phyloP scores from a whole-genome alignment of 305 asterid genomes.

The Euphrasia arctica region DNA sequence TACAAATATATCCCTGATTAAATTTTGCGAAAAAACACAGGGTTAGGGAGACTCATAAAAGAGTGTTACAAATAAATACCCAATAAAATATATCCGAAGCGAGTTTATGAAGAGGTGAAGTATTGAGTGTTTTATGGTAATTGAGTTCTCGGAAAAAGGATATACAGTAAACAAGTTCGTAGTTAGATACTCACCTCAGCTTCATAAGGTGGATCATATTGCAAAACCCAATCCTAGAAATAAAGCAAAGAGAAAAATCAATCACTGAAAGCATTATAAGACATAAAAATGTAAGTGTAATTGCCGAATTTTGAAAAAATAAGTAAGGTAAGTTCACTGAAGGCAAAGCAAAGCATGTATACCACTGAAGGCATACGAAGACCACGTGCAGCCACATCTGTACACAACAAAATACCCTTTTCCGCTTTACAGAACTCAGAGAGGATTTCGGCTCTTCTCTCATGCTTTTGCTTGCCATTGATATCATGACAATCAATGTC shows the following conservation, averaged over 20 bases:
- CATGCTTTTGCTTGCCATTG: constrained; percentile 94
- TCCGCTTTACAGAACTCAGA: constrained; percentile 74
- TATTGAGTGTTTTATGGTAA: no score
- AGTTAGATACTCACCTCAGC: constrained; percentile 43
- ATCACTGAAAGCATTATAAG: not conserved
- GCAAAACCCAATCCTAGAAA: constrained; percentile 94
- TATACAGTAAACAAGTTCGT: no score
- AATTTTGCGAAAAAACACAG: constrained; percentile 26
- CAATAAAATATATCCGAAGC: no score
- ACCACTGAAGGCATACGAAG: constrained; percentile 98
- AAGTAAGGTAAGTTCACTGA: no score
- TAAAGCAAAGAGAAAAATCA: constrained; percentile 15
- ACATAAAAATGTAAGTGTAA: not conserved
- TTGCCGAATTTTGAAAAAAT: no score
- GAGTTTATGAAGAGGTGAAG: no score
- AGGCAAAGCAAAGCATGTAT: constrained; percentile 20
- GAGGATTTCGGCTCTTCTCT: constrained; percentile 75
- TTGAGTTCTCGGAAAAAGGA: no score
- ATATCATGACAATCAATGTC: constrained; percentile 68
- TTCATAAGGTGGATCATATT: constrained; percentile 58
- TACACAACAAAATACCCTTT: constrained; percentile 84
- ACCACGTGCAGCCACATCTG: constrained; percentile 99
- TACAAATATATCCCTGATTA: constrained; percentile 12
- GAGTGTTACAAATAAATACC: not conserved
- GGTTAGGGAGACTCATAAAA: constrained; percentile 22